Percentiles rank a stretch among this genome's conserved stretches.
Conservation (phyloP, 2,329 filamentous ascomycete species). For the Ophiostoma pallidulum region DNA sequence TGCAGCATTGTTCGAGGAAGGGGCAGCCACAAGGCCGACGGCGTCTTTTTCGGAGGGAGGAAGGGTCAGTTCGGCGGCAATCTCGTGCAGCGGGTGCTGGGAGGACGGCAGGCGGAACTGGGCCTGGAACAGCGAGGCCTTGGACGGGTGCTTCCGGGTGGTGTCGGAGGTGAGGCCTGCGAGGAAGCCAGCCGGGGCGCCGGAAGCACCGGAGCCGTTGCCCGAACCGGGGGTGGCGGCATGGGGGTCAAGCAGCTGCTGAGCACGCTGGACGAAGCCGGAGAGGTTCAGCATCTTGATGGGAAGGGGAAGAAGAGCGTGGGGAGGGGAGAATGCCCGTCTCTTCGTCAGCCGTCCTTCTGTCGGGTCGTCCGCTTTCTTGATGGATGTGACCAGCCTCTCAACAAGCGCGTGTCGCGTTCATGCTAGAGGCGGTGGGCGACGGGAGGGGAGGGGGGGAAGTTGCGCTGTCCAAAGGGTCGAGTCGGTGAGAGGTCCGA, state of each 20-base stretch:
- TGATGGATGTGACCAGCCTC: not conserved
- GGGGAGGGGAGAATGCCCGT: not conserved
- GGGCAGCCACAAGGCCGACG: constrained; percentile 6
- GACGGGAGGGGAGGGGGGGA: no score
- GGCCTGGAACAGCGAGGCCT: constrained; percentile 84
- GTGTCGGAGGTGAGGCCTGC: constrained; percentile 56
- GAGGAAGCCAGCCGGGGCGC: constrained; percentile 17
- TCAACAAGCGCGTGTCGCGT: constrained; percentile 1
- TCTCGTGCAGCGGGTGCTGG: constrained; percentile 90
- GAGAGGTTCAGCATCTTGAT: constrained; percentile 49
- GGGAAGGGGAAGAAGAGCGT: no score
- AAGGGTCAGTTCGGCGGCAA: constrained; percentile 89
- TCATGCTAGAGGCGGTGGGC: constrained; percentile 5
- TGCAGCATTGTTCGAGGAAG: constrained; percentile 46
- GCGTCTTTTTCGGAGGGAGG: constrained; percentile 36
- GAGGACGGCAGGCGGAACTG: constrained; percentile 92
- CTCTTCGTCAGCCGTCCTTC: not conserved
- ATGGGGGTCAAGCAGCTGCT: constrained; percentile 86
- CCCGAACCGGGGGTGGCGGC: constrained; percentile 41
- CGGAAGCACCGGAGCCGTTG: constrained; percentile 5
- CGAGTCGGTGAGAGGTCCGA: no score
- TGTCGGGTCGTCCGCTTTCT: not conserved
- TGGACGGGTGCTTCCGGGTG: constrained; percentile 57
- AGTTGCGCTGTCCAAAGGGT: no score
- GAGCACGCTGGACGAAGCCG: constrained; percentile 88